phyloP scores from a whole-genome alignment of 1,139 yeast genomes.

The Suhomyces chickasaworum region DNA sequence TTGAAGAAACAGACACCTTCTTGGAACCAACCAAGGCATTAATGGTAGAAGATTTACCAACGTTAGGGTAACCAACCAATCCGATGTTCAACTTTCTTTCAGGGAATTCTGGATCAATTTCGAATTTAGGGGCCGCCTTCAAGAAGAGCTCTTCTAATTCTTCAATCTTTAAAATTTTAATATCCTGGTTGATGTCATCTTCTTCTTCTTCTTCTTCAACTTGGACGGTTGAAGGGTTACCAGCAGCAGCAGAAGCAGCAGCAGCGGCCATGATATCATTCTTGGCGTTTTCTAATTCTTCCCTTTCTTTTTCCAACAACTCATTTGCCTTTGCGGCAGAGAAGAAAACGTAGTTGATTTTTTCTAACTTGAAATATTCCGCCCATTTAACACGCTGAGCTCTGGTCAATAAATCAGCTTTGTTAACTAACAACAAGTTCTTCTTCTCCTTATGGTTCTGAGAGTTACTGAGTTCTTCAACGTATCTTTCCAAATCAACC shows the following conservation, averaged over 20 bases:
- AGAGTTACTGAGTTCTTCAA: slow-evolving; percentile 64
- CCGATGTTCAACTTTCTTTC: slow-evolving; percentile 83
- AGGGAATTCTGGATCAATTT: slow-evolving; percentile 53
- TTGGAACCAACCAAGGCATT: slow-evolving; percentile 95
- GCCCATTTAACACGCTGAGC: slow-evolving; percentile 88
- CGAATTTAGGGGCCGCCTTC: slow-evolving; percentile 74
- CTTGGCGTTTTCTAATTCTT: slow-evolving; percentile 35
- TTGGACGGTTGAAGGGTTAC: slow-evolving; percentile 20
- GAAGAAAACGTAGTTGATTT: slow-evolving; percentile 87
- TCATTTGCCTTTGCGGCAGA: slow-evolving; percentile 87
- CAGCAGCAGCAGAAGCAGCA: slow-evolving; percentile 8
- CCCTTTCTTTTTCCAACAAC: slow-evolving; percentile 59
- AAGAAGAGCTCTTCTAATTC: slow-evolving; percentile 83
- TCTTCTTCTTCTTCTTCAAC: slow-evolving; percentile 27
- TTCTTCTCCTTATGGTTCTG: slow-evolving; percentile 53
- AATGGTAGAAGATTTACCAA: slow-evolving; percentile 95
- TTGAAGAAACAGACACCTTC: slow-evolving; percentile 94
- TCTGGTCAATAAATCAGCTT: slow-evolving; percentile 83
- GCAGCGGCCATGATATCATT: slow-evolving; percentile 15
- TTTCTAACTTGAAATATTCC: slow-evolving; percentile 63
- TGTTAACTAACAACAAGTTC: slow-evolving; percentile 84
- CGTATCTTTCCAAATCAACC: slow-evolving; percentile 83
- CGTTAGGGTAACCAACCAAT: slow-evolving; percentile 94
- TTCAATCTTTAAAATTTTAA: slow-evolving; percentile 75
- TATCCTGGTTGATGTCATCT: slow-evolving; percentile 46